Evolutionary conservation across 441 rosid genomes (phyloP), one percentile per base, ranked within the genome.

Genomic region (Arabidopsis hybrid): DNA sequence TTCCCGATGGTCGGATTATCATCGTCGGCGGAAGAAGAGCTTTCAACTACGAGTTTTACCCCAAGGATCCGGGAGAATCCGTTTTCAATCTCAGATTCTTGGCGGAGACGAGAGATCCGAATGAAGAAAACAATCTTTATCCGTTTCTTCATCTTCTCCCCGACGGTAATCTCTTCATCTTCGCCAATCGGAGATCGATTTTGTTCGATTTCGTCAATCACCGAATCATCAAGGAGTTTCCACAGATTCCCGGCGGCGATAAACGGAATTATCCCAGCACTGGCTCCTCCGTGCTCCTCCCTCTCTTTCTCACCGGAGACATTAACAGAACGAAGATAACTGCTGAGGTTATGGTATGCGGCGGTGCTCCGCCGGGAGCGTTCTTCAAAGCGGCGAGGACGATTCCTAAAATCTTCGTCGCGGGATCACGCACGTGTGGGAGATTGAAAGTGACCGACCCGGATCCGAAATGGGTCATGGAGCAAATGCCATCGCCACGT

Each of bases 51-150:
- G 95, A 91, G 77, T 91, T 88, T 71, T 85, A 80, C 60, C 97
- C 95, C 43, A 91, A 87, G 26, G 26, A 36, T 8, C 72, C 82
- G 26, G 59, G 59, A 60, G 66, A 71, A 26, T 63, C 78, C 1
- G 65, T 68, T 6, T 74, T 64, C 55, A 66, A 71, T 55, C 81
- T 83, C 40, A 52, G 62, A 8, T 91, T 91, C 89, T 85, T 91
- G 88, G 21, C 35, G 0, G 83, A 83, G 18, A 89, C 93, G 5
- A 81, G 83, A 75, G 95, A 89, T 45, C 61, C 60, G 0, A 63
- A 55, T 26, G 86, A 88, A 63, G 92, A 89, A 60, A 88, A 86
- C 86, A 91, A 89, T 79, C 93, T 91, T n/a, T 91, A 91, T 45
- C 97, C 97, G 1, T 89, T 91, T 78, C 61, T 89, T 77, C 90